A percentile compares a stretch with the other conserved stretches of the same genome.
Conservation (phyloP, 106 monocot species). For the Xerophyta viscosa region DNA sequence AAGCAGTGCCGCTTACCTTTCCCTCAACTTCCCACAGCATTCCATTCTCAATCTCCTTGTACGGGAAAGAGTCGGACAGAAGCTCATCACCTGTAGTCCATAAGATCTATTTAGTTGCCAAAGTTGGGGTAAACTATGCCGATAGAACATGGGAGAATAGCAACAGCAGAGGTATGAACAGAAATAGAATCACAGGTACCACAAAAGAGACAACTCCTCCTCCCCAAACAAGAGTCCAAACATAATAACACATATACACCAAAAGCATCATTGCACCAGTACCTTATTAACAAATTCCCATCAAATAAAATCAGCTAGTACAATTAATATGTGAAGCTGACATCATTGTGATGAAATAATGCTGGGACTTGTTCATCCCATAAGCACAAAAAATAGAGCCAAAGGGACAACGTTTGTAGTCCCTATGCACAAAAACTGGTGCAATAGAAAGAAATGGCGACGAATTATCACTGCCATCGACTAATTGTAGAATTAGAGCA, state of each 20-base stretch:
- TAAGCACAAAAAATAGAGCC: slow-evolving; percentile 10
- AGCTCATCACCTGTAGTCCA: slow-evolving; percentile 65
- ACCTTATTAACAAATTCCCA: slow-evolving; percentile 9
- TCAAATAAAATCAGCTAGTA: slow-evolving; percentile 6
- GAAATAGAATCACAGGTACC: too few species aligned
- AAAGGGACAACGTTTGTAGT: slow-evolving; percentile 16
- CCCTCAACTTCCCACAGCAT: slow-evolving; percentile 88
- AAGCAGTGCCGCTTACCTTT: slow-evolving; percentile 36
- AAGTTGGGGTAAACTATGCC: too few species aligned
- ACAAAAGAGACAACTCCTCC: too few species aligned
- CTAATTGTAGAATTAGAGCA: too few species aligned
- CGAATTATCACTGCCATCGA: too few species aligned
- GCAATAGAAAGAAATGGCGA: too few species aligned
- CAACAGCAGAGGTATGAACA: too few species aligned
- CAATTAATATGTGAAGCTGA: slow-evolving; percentile 1
- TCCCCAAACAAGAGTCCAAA: neutral
- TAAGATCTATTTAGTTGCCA: too few species aligned
- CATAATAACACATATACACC: too few species aligned
- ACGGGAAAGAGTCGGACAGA: slow-evolving; percentile 79
- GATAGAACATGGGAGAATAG: too few species aligned
- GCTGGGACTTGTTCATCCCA: slow-evolving; percentile 15
- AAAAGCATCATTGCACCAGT: too few species aligned
- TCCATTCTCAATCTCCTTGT: slow-evolving; percentile 77
- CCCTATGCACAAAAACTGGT: too few species aligned
- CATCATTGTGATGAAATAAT: slow-evolving; percentile 1